These are phyloP conservation scores for Carpinus fangiana DNA, from an alignment of 306 rosid genomes.

Conservation along the genomic window DNA sequence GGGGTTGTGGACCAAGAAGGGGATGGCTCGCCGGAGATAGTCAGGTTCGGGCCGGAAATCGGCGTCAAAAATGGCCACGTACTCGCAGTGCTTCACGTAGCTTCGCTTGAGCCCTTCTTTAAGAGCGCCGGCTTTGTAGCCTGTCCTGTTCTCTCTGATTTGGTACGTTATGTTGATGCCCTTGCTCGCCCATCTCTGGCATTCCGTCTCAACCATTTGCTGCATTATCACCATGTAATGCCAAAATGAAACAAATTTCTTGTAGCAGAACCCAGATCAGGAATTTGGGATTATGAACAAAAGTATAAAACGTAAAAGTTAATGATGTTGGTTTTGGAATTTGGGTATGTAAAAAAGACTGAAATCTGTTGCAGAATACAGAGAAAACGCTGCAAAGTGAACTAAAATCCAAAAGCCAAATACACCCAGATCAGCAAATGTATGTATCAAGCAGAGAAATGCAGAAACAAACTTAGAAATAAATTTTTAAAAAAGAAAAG, in stretches of 20 bases:
- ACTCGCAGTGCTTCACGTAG: conserved; percentile 91
- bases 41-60: conserved; percentile 95
- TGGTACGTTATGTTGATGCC: conserved; percentile 84
- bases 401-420: neutral
- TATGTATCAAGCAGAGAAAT: neutral
- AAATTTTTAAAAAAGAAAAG: too few relatives aligned
- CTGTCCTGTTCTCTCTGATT: conserved; percentile 78
- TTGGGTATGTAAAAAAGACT: neutral
- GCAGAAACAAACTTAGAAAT: too few relatives aligned
- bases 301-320: neutral
- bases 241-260: neutral
- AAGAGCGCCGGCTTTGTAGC: conserved; percentile 95
- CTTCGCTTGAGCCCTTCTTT: conserved; percentile 89
- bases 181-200: conserved; percentile 95
- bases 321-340: conserved; percentile 8
- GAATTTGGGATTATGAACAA: conserved; percentile 8
- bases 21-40: conserved; percentile 81
- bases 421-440: neutral
- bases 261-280: conserved; percentile 8
- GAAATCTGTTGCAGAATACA: neutral
- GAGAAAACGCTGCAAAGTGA: neutral
- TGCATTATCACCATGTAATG: conserved; percentile 25
- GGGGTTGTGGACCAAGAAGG: conserved; percentile 78
- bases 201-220: conserved; percentile 97
- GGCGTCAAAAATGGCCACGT: conserved; percentile 89